A percentile compares a stretch with the other conserved stretches of the same genome.
Evolutionary conservation across 805 yeast genomes (phyloP).

Genomic region (Starmerella bombicola): DNA sequence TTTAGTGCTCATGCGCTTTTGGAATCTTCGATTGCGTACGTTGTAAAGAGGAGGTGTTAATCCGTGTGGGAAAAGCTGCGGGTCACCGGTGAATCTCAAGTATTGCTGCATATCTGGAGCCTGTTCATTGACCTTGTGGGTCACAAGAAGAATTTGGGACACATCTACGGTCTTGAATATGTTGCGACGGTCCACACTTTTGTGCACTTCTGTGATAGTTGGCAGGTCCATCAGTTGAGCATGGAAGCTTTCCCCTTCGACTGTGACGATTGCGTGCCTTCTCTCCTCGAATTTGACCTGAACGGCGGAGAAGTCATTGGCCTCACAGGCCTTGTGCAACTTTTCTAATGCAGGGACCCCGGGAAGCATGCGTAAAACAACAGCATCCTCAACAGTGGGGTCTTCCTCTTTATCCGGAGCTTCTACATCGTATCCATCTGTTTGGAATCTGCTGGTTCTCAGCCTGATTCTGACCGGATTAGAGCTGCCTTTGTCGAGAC

Average conservation of each 20-base stretch:
- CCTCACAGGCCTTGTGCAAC: conserved; percentile 61
- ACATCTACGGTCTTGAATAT: conserved; percentile 77
- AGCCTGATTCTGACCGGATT: conserved; percentile 38
- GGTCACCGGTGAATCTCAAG: conserved; percentile 25
- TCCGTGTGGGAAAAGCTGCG: conserved; percentile 50
- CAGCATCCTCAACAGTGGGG: conserved; percentile 79
- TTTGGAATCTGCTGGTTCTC: conserved; percentile 58
- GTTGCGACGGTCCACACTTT: conserved; percentile 80
- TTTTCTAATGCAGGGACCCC: conserved; percentile 53
- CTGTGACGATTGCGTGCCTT: conserved; percentile 60
- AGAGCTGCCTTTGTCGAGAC: conserved; percentile 8
- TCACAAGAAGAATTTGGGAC: conserved; percentile 70
- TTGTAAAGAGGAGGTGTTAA: conserved; percentile 68
- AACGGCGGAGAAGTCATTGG: conserved; percentile 51
- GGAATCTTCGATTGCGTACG: conserved; percentile 55
- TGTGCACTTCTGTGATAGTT: conserved; percentile 72
- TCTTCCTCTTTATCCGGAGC: conserved; percentile 94
- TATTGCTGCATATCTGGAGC: conserved; percentile 28
- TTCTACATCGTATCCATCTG: conserved; percentile 94
- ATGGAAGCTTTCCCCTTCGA: conserved; percentile 60
- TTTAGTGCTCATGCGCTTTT: conserved; percentile 54
- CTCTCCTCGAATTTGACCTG: conserved; percentile 73
- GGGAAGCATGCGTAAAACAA: conserved; percentile 56
- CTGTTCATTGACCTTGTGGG: conserved; percentile 42
- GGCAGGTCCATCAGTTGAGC: conserved; percentile 86